Evolutionary conservation across 805 yeast genomes (phyloP).

Genomic region (Isabelozyma gotoi): DNA sequence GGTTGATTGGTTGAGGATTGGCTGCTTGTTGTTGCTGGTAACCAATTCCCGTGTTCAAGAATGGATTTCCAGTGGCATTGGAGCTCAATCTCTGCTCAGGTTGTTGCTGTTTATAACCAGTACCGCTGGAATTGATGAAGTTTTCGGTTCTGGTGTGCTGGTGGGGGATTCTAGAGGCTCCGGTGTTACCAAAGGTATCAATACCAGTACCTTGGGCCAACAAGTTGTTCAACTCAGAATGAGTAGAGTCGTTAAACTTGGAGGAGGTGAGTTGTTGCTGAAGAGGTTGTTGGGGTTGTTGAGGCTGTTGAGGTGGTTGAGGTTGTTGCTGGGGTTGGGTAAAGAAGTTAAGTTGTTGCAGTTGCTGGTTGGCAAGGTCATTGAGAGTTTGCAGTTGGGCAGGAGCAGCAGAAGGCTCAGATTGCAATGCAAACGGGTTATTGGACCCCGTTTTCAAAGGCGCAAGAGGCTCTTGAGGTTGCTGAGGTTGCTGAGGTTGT

Average conservation of each 20-base stretch:
- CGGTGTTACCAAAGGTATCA: constrained; percentile 91
- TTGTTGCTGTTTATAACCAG: constrained; percentile 60
- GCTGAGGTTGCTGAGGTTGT: constrained; percentile 25
- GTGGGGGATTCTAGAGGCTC: constrained; percentile 82
- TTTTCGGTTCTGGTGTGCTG: constrained; percentile 83
- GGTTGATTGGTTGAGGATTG: constrained; percentile 53
- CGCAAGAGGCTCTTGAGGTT: constrained; percentile 35
- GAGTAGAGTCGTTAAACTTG: constrained; percentile 47
- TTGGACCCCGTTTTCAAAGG: constrained; percentile 72
- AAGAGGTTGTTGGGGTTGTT: constrained; percentile 27
- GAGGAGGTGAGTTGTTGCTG: constrained; percentile 34
- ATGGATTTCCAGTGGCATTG: constrained; percentile 55
- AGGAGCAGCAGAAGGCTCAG: constrained; percentile 14
- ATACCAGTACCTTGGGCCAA: constrained; percentile 86
- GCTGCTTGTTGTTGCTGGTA: constrained; percentile 19
- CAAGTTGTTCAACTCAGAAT: constrained; percentile 65
- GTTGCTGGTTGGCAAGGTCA: constrained; percentile 29
- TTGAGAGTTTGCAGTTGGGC: constrained; percentile 25
- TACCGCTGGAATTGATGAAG: constrained; percentile 86
- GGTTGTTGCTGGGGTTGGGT: constrained; percentile 21
- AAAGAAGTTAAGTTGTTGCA: constrained; percentile 28
- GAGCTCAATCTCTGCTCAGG: constrained; percentile 33
- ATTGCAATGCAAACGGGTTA: constrained; percentile 68
- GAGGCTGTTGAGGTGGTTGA: constrained; percentile 16
- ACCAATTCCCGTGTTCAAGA: constrained; percentile 59